phyloP scores from a whole-genome alignment of 768 basidiomycete genomes.

The Kwoniella sp. region DNA sequence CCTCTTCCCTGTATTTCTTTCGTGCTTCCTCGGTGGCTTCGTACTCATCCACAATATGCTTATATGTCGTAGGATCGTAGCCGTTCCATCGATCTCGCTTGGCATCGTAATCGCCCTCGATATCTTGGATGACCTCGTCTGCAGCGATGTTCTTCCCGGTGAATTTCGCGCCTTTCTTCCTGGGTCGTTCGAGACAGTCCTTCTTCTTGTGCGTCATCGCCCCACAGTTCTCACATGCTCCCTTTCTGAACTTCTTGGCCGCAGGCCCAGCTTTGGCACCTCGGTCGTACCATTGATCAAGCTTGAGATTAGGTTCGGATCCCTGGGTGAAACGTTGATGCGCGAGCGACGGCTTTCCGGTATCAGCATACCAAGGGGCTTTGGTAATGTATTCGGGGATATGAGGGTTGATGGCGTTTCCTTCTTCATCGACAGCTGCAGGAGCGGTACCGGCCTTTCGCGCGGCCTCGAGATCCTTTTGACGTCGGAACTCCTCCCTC shows the following conservation, averaged over 20 bases:
- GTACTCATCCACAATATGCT: conserved; percentile 87
- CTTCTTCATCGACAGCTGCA: conserved; percentile 91
- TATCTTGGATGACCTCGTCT: conserved; percentile 85
- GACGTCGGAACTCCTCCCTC: conserved; percentile 88
- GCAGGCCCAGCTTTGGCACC: conserved; percentile 72
- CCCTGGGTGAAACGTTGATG: conserved; percentile 80
- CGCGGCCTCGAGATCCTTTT: conserved; percentile 96
- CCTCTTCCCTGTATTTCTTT: conserved; percentile 88
- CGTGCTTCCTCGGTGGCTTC: conserved; percentile 86
- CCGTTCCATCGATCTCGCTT: conserved; percentile 99
- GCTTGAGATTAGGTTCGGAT: conserved; percentile 65
- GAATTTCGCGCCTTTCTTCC: conserved; percentile 92
- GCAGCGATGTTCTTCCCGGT: conserved; percentile 85
- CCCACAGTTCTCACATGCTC: conserved; percentile 98
- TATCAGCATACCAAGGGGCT: conserved; percentile 98
- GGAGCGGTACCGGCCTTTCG: conserved; percentile 98
- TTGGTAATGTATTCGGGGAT: conserved; percentile 99
- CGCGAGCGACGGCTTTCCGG: conserved; percentile 85
- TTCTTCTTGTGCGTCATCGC: conserved; percentile 87
- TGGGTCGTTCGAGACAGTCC: conserved; percentile 94
- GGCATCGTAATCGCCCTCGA: conserved; percentile 74
- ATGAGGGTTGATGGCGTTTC: conserved; percentile 95
- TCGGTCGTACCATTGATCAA: conserved; percentile 90
- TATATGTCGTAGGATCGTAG: conserved; percentile 86
- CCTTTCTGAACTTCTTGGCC: conserved; percentile 94